phyloP scores from a whole-genome alignment of 805 yeast species.

The Myxozyma kluyveri region DNA sequence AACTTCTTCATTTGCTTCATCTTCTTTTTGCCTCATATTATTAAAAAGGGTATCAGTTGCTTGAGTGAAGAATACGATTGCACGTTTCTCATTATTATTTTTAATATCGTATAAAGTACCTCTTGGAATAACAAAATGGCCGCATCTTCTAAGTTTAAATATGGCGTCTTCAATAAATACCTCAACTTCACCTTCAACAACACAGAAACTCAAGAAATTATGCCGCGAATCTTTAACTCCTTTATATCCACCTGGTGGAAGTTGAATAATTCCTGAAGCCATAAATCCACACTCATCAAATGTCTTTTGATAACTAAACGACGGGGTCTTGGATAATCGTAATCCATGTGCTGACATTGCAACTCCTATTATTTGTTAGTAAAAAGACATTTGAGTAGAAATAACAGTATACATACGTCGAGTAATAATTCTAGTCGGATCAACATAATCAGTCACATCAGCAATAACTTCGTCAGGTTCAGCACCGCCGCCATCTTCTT shows the following conservation, averaged over 20 bases:
- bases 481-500: constrained; percentile 11
- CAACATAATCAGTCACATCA: constrained; percentile 13
- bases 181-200: constrained; percentile 66
- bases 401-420: constrained; percentile 3
- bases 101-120: constrained; percentile 17
- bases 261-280: constrained; percentile 70
- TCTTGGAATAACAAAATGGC: constrained; percentile 79
- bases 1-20: not conserved
- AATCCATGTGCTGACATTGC: constrained; percentile 27
- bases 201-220: constrained; percentile 71
- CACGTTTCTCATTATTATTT: constrained; percentile 55
- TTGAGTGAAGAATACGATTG: constrained; percentile 74
- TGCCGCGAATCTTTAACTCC: constrained; percentile 60
- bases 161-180: constrained; percentile 58
- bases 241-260: constrained; percentile 62
- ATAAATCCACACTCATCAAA: constrained; percentile 41
- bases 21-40: constrained; percentile 1
- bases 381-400: not conserved
- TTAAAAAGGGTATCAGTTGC: constrained; percentile 41
- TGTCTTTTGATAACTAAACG: constrained; percentile 26
- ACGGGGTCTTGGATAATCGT: constrained; percentile 11
- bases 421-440: not conserved
- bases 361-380: constrained; percentile 11
- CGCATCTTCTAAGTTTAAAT: constrained; percentile 66
- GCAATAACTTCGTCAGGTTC: constrained; percentile 23